Conservation (phyloP, 2,329 filamentous ascomycete species). For the Sporothrix dimorphospora region DNA sequence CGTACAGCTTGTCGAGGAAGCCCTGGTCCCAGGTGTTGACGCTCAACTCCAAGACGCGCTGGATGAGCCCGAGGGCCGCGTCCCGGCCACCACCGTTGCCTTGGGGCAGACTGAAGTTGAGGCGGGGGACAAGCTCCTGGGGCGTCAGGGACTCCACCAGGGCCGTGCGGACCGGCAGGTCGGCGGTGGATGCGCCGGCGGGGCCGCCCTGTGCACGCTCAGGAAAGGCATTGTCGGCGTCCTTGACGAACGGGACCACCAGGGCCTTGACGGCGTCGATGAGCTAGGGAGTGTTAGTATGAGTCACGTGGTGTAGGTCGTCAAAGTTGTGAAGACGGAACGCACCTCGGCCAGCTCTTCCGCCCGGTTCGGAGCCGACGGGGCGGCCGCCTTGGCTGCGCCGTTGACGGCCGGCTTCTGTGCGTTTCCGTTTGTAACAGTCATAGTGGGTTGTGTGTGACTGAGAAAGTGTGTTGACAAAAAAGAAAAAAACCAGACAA, state of each 20-base stretch:
- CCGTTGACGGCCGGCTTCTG: constrained; percentile 14
- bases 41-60: constrained; percentile 76
- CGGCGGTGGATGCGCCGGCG: constrained; percentile 44
- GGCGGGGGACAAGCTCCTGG: constrained; percentile 56
- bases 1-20: constrained; percentile 93
- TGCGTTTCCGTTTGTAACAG: not conserved
- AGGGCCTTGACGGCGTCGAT: constrained; percentile 68
- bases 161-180: constrained; percentile 53
- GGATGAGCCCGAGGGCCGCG: constrained; percentile 72
- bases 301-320: not conserved
- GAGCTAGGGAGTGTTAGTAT: constrained; percentile 53
- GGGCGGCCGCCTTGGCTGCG: constrained; percentile 6
- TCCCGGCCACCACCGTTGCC: constrained; percentile 65
- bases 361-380: constrained; percentile 36
- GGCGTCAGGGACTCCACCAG: constrained; percentile 67
- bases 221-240: constrained; percentile 66
- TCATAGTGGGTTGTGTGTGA: not conserved
- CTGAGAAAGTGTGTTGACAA: not conserved
- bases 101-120: constrained; percentile 62
- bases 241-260: constrained; percentile 70
- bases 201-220: constrained; percentile 58
- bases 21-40: constrained; percentile 99
- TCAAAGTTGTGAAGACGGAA: not conserved
- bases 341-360: constrained; percentile 41
- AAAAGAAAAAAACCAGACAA: not conserved